Conservation (phyloP, 2,329 filamentous ascomycete species). For the Cladosporium sp. region DNA sequence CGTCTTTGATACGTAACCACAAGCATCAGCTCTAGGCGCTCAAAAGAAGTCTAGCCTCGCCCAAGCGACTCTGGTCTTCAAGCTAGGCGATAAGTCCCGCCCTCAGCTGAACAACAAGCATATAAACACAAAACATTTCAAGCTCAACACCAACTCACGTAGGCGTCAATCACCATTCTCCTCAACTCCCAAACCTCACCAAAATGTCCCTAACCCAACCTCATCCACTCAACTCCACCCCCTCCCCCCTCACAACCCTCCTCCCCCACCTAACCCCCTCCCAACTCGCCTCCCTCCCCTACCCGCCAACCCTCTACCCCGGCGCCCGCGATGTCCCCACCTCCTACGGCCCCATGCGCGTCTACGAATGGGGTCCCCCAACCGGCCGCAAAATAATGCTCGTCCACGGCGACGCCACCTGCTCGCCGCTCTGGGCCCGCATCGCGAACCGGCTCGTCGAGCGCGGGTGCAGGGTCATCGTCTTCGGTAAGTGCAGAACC, state of each 20-base stretch:
- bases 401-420: conserved; percentile 28
- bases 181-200: too few relatives aligned
- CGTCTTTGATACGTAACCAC: too few relatives aligned
- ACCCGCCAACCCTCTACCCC: conserved; percentile 26
- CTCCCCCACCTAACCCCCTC: conserved; percentile 24
- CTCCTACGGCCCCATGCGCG: conserved; percentile 27
- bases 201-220: too few relatives aligned
- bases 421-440: conserved; percentile 15
- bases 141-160: too few relatives aligned
- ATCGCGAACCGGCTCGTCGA: conserved; percentile 25
- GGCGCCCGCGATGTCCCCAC: conserved; percentile 28
- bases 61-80: too few relatives aligned
- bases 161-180: too few relatives aligned
- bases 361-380: conserved; percentile 29
- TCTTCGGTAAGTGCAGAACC: conserved; percentile 21
- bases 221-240: not conserved
- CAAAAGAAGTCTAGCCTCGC: too few relatives aligned
- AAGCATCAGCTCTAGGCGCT: too few relatives aligned
- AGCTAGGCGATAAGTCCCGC: too few relatives aligned
- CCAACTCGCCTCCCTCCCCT: conserved; percentile 22
- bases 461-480: conserved; percentile 26
- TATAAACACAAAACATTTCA: too few relatives aligned
- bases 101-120: too few relatives aligned
- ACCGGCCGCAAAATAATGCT: conserved; percentile 27
- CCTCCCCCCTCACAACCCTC: conserved; percentile 25